Base-by-base conservation (phyloP, 768 basidiomycete species). In the Leucosporidium yakuticum region DNA sequence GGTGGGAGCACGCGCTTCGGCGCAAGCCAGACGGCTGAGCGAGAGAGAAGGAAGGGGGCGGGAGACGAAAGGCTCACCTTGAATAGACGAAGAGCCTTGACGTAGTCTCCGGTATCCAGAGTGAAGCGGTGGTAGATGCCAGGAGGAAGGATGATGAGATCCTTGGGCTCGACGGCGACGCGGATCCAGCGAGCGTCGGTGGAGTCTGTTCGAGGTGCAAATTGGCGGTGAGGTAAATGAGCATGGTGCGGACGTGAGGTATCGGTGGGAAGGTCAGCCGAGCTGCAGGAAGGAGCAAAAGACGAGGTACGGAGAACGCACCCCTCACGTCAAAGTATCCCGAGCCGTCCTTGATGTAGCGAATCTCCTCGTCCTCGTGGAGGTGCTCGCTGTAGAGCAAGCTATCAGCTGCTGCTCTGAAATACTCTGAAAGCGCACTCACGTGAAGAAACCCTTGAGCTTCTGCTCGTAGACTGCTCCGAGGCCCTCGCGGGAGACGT, bases 111-210 rank as follows among this genome's bases (percentile, higher is more conserved):
- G 69, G 85, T 83, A 76, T 95, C 91, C 21, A 96, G 85, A 0
- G 90, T 94, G 81, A 96, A 97, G 50, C 93, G 88, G 80, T 97
- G 94, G 78, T 93, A 96, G 74, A 94, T 91, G 0, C 91, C 92
- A 23, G 90, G 85, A 1, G 94, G 94, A 51, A 97, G 79, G 62
- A 96, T 86, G 62, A 96, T 79, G 58, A 97, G 83, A 76, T 96
- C 94, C 2, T 91, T 90, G 6, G 87, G 84, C 15, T 81, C 81
- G 21, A 94, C 81, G 9, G 85, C 85, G 49, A 92, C 81, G 65
- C 93, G 84, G 73, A 96, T 88, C 94, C 94, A 96, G 9, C 80
- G 79, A 69, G 91, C 84, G 2, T 84, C 81, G 0, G 84, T 81
- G 11, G 83, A 80, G 59, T 60, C 59, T 58, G n/a, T 15, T 4